Percentiles rank a stretch among this genome's conserved stretches.
Conservation (phyloP, 2,329 filamentous ascomycete genomes). For the Colletotrichum eremochloae region DNA sequence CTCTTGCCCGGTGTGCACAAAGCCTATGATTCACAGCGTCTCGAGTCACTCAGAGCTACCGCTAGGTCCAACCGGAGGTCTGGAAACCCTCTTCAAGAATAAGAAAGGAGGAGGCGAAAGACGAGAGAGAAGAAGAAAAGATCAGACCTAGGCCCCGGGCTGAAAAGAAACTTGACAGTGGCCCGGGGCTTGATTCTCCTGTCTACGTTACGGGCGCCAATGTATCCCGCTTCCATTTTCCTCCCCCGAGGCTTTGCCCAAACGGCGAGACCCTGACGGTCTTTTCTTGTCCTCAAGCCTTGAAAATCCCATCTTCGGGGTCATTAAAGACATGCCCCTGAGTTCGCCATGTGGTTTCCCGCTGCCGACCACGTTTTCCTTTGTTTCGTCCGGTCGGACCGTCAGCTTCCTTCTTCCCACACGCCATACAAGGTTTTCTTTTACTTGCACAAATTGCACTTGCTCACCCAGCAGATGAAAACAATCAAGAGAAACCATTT, state of each 20-base stretch:
- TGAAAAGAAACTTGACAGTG: neutral
- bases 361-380: conserved; percentile 20
- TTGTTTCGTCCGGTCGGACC: neutral
- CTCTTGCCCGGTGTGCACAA: neutral
- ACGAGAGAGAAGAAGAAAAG: neutral
- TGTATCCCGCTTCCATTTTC: neutral
- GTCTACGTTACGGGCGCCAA: neutral
- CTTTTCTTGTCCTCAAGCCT: neutral
- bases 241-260: neutral
- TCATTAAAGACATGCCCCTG: neutral
- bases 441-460: neutral
- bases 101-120: neutral
- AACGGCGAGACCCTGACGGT: conserved; percentile 19
- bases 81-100: neutral
- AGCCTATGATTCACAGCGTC: conserved; percentile 7
- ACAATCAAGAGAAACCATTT: neutral
- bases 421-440: neutral
- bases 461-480: neutral
- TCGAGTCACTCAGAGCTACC: neutral
- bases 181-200: neutral
- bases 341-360: conserved; percentile 24
- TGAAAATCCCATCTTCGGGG: neutral
- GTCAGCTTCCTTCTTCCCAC: conserved; percentile 23
- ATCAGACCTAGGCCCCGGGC: neutral
- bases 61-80: neutral